Conservation (phyloP, 2,329 filamentous ascomycete species). For the Juglanconis sp. region DNA sequence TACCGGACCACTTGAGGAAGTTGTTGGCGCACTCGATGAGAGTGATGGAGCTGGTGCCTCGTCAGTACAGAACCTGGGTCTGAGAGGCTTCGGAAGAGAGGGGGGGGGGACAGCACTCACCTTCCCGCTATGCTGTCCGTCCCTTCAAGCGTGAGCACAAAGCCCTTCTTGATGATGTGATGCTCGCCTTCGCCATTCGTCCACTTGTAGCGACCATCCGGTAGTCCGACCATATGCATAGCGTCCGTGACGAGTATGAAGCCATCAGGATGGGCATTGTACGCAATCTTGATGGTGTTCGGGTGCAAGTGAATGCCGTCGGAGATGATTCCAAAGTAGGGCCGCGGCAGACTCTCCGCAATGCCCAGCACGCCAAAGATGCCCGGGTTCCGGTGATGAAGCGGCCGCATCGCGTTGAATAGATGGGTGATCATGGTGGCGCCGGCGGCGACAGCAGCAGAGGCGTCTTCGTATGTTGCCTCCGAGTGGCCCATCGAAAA, state of each 20-base stretch:
- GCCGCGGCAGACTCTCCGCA: conserved; percentile 55
- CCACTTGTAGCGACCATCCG: conserved; percentile 83
- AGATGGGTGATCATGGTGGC: conserved; percentile 89
- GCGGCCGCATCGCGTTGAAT: conserved; percentile 89
- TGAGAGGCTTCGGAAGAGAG: not conserved
- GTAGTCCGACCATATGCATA: conserved; percentile 81
- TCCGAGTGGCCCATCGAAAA: conserved; percentile 85
- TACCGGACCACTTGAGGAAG: conserved; percentile 72
- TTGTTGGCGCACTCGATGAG: conserved; percentile 82
- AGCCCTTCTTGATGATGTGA: conserved; percentile 67
- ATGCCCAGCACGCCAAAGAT: conserved; percentile 82
- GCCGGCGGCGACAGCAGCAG: conserved; percentile 66
- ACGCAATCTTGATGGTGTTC: conserved; percentile 84
- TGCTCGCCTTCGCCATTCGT: conserved; percentile 65
- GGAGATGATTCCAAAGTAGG: conserved; percentile 85
- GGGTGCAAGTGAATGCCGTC: conserved; percentile 90
- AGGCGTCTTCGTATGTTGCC: conserved; percentile 79
- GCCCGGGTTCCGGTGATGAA: conserved; percentile 87
- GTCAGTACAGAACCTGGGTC: not conserved
- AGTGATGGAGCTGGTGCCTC: conserved; percentile 54
- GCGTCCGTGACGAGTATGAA: conserved; percentile 90
- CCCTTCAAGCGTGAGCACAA: conserved; percentile 71
- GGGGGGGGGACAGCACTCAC: conserved; percentile 36
- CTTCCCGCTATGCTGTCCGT: conserved; percentile 77
- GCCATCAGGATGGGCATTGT: conserved; percentile 78